Base-by-base conservation (phyloP, 2,329 filamentous ascomycete genomes). In the Juglanconis oblonga region DNA sequence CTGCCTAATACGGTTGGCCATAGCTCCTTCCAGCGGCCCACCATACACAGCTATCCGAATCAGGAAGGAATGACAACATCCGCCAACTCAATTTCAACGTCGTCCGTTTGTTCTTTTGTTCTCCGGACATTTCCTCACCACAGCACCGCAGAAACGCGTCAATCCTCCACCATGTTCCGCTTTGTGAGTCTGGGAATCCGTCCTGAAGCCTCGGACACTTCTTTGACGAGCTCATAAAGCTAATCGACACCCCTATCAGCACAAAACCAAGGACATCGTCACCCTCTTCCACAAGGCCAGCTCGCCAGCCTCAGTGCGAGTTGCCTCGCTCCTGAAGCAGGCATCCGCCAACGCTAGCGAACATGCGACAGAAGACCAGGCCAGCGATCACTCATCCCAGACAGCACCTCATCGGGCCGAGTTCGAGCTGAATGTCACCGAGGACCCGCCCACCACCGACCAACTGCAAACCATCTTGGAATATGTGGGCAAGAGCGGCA, bases 211-310 rank as follows among this genome's bases (percentile, higher is more conserved):
- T 59, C 50, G 59, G 10, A 47, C 5, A 10, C 17, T 31, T 45
- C 14, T 14, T 3, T 6, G 33, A 38, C 4, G 9, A 14, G 17
- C 3, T 8, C 11, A 24, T 14, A 4, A 32, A 35, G 45, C 52
- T 57, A 33, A 53, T 42, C 49, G n/a, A 40, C 55, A 56, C 44
- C 61, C 44, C 45, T 8, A 31, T 44, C 70, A 92, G 89, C 85
- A 82, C 77, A 93, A 92, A 81, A 84, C 89, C 66, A 84, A 91
- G 75, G 93, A 98, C 80, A 91, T 96, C 67, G 86, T 98, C 73
- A 98, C 94, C 63, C 88, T 99, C 80, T 99, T 98, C 82, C 93
- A 97, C 84, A 90, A 91, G 75, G 85, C 94, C 60, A 83, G 81
- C 68, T 84, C 85, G 57, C 84, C 89, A 29, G 82, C 88, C 65